A percentile compares a stretch with the other conserved stretches of the same genome.
phyloP scores from a whole-genome alignment of 2,329 filamentous ascomycete species.

The Thelonectria blattea region DNA sequence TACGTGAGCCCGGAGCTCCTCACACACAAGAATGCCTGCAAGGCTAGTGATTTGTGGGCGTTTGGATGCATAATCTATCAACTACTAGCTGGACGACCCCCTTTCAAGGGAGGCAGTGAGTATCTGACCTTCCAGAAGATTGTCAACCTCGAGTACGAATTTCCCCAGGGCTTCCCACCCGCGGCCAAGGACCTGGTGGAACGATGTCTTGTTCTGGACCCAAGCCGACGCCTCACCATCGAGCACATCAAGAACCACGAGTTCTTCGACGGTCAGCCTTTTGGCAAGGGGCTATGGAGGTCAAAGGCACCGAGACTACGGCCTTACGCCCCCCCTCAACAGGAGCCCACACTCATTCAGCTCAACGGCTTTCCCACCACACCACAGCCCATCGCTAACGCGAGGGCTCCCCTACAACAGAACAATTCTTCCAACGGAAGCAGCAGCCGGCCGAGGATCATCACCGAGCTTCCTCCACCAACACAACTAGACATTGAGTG shows the following conservation, averaged over 20 bases:
- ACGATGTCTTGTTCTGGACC: slow-evolving; percentile 87
- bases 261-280: slow-evolving; percentile 88
- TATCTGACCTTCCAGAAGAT: slow-evolving; percentile 99
- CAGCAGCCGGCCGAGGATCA: slow-evolving; percentile 75
- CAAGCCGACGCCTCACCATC: slow-evolving; percentile 80
- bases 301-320: slow-evolving; percentile 87
- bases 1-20: slow-evolving; percentile 98
- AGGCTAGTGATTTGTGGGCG: slow-evolving; percentile 96
- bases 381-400: slow-evolving; percentile 38
- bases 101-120: slow-evolving; percentile 95
- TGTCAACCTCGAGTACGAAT: slow-evolving; percentile 90
- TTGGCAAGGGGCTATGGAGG: slow-evolving; percentile 87
- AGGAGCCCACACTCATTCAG: slow-evolving; percentile 77
- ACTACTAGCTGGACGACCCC: slow-evolving; percentile 90
- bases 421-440: slow-evolving; percentile 50
- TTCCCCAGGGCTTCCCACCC: slow-evolving; percentile 85
- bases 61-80: slow-evolving; percentile 99
- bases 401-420: slow-evolving; percentile 46
- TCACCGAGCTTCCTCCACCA: slow-evolving; percentile 95
- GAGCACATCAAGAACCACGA: slow-evolving; percentile 97
- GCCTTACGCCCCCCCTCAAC: slow-evolving; percentile 77
- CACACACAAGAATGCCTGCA: slow-evolving; percentile 95
- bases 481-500: slow-evolving; percentile 98
- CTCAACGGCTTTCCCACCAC: slow-evolving; percentile 62
- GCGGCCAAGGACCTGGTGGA: slow-evolving; percentile 90